phyloP scores from a whole-genome alignment of 2,329 filamentous ascomycete species.

The Fusarium duplospermum region DNA sequence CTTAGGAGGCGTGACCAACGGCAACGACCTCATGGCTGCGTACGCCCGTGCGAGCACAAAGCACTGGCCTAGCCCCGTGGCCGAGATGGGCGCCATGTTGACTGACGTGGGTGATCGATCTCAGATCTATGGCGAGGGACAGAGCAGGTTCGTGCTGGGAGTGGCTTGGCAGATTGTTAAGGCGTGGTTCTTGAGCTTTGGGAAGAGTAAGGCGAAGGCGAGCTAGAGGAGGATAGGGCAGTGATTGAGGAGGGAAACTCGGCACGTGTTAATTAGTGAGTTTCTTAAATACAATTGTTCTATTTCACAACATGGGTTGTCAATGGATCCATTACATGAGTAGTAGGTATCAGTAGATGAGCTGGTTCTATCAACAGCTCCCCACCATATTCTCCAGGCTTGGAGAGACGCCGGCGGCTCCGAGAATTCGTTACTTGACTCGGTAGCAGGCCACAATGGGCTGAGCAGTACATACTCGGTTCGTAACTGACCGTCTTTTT shows the following conservation, averaged over 20 bases:
- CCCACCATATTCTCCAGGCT: background rate
- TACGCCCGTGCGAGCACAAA: slow-evolving; percentile 59
- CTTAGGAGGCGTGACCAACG: slow-evolving; percentile 65
- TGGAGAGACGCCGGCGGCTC: background rate
- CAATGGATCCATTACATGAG: background rate
- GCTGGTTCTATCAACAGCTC: background rate
- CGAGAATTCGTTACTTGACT: background rate
- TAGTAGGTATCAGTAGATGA: background rate
- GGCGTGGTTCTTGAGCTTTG: slow-evolving; percentile 38
- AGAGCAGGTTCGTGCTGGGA: slow-evolving; percentile 48
- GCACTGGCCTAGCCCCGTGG: slow-evolving; percentile 57
- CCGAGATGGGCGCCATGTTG: slow-evolving; percentile 57
- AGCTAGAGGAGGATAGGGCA: background rate
- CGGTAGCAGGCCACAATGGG: background rate
- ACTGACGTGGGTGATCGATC: slow-evolving; percentile 62
- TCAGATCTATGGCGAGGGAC: slow-evolving; percentile 56
- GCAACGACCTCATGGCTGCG: slow-evolving; percentile 66
- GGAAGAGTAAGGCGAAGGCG: background rate
- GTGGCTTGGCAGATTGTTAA: slow-evolving; percentile 54
- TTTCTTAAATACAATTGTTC: background rate
- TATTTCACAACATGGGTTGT: background rate
- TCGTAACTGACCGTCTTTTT: slow-evolving; percentile 16
- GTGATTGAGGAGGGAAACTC: background rate
- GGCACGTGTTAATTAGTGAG: background rate
- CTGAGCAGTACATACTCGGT: background rate